These are phyloP conservation scores for Fomitopsis palustris DNA, from an alignment of 1,284 basidiomycete genomes.

Conservation along the genomic window DNA sequence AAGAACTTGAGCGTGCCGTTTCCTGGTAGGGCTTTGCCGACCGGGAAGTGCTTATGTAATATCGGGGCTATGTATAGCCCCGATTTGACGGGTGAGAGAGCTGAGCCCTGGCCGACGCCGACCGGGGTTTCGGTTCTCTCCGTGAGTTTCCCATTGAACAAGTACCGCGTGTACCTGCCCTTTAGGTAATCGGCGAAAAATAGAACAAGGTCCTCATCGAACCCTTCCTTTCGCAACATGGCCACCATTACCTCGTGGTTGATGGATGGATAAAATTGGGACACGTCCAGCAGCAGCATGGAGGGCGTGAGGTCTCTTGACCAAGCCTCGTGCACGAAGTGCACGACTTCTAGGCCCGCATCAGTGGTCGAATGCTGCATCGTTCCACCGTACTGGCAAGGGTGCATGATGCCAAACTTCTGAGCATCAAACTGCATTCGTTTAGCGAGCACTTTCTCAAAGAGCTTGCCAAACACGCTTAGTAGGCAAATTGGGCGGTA, in stretches of 20 bases:
- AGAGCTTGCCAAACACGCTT: not conserved
- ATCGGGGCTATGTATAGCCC: not conserved
- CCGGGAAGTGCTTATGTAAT: too few relatives aligned
- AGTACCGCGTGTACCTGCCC: slow-evolving; percentile 1
- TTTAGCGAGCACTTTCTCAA: too few relatives aligned
- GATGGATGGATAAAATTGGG: too few relatives aligned
- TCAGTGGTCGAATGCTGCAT: slow-evolving; percentile 8
- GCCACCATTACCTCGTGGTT: too few relatives aligned
- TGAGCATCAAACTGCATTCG: too few relatives aligned
- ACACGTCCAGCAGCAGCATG: not conserved
- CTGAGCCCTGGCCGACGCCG: too few relatives aligned
- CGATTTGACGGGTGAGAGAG: too few relatives aligned
- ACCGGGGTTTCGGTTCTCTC: not conserved
- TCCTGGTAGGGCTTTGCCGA: slow-evolving; percentile 23
- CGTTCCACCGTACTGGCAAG: too few relatives aligned
- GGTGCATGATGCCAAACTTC: too few relatives aligned
- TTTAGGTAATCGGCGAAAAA: slow-evolving; percentile 7
- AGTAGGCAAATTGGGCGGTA: too few relatives aligned
- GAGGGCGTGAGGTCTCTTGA: slow-evolving; percentile 9
- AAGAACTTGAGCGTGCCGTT: too few relatives aligned
- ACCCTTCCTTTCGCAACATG: too few relatives aligned
- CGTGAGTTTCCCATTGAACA: not conserved
- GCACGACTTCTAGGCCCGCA: slow-evolving; percentile 1
- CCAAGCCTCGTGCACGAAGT: slow-evolving; percentile 6
- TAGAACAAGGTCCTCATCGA: not conserved